These are phyloP conservation scores for Amaranthus cruentus DNA, from an alignment of 148 eudicot genomes.

Conservation along the genomic window DNA sequence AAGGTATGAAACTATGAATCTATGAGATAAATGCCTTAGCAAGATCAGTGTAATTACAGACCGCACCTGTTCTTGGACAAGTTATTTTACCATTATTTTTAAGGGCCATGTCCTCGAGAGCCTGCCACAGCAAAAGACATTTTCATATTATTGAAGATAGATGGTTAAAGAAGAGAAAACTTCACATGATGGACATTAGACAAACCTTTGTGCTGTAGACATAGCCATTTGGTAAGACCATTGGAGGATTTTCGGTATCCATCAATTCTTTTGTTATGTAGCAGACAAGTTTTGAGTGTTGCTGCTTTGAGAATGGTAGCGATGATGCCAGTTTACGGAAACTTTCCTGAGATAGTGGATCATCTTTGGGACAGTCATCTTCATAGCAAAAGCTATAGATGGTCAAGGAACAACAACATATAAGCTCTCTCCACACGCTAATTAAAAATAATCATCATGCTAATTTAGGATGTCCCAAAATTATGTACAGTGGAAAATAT, in stretches of 20 bases:
- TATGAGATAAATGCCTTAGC: conserved; percentile 74
- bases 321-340: conserved; percentile 81
- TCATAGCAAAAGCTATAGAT: conserved; percentile 73
- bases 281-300: conserved; percentile 96
- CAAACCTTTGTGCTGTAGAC: conserved; percentile 95
- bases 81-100: conserved; percentile 78
- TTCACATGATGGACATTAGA: background rate
- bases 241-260: conserved; percentile 99
- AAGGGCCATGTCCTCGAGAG: conserved; percentile 89
- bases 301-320: conserved; percentile 98
- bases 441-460: too few relatives aligned
- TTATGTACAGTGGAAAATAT: too few relatives aligned
- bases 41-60: conserved; percentile 63
- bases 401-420: conserved; percentile 45
- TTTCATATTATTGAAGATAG: background rate
- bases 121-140: conserved; percentile 45
- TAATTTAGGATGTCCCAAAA: too few relatives aligned
- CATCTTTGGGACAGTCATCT: conserved; percentile 91
- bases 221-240: conserved; percentile 91
- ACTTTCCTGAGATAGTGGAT: conserved; percentile 89
- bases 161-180: background rate
- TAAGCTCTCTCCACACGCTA: background rate
- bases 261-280: conserved; percentile 90
- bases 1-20: conserved; percentile 9
- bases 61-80: conserved; percentile 77